Evolutionary conservation across 805 yeast genomes (phyloP).

Genomic region (Zygosaccharomyces pseudorouxii): DNA sequence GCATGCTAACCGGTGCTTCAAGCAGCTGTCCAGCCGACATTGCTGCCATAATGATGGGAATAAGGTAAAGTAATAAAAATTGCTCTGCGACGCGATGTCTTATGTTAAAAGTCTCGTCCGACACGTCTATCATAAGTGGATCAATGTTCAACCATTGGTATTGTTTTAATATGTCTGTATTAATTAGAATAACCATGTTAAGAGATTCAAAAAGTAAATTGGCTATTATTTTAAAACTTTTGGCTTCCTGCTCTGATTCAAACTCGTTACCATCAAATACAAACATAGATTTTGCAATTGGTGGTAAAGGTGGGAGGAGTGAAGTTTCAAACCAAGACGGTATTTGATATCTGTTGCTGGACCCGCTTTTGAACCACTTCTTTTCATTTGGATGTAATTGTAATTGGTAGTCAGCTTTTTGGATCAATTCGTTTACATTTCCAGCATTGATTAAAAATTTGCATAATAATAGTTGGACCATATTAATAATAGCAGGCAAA

Average conservation of each 20-base stretch:
- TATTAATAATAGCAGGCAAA: conserved; percentile 23
- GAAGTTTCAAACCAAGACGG: conserved; percentile 27
- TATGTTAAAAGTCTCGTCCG: conserved; percentile 9
- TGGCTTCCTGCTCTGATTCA: conserved; percentile 8
- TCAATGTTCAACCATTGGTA: conserved; percentile 17
- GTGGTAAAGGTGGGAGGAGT: conserved; percentile 28
- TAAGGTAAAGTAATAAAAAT: conserved; percentile 23
- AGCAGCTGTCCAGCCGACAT: conserved; percentile 22
- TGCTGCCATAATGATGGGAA: conserved; percentile 21
- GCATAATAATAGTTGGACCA: conserved; percentile 25
- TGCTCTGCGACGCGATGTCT: conserved; percentile 21
- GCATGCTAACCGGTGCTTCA: background rate
- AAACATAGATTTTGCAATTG: conserved; percentile 32
- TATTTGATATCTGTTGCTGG: conserved; percentile 10
- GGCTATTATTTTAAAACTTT: conserved; percentile 7
- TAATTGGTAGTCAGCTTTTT: conserved; percentile 6
- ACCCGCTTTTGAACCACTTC: conserved; percentile 11
- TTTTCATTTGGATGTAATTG: conserved; percentile 6
- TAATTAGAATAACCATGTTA: conserved; percentile 14
- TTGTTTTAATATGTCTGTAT: conserved; percentile 15
- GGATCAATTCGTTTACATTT: conserved; percentile 9
- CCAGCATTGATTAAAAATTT: conserved; percentile 21
- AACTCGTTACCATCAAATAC: conserved; percentile 18
- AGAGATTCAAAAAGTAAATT: conserved; percentile 18
- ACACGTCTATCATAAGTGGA: conserved; percentile 7